phyloP scores from a whole-genome alignment of 768 basidiomycete species.

The Agrocybe praecox region DNA sequence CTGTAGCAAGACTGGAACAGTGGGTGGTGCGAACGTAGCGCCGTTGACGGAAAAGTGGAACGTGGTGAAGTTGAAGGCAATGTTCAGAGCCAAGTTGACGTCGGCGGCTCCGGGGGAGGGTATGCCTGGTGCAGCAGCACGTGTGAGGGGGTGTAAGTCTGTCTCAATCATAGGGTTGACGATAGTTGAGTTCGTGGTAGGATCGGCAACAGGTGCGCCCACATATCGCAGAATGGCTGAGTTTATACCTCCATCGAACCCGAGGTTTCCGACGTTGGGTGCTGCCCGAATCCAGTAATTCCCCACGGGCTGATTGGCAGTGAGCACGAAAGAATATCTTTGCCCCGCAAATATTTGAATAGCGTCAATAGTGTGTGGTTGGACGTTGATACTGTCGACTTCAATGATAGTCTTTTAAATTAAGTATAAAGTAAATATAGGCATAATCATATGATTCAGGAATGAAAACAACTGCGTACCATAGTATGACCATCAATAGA shows the following conservation, averaged over 20 bases:
- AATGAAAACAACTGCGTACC: conserved; percentile 14
- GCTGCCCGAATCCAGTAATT: conserved; percentile 56
- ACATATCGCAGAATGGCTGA: conserved; percentile 52
- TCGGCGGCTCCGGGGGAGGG: conserved; percentile 39
- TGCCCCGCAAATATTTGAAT: conserved; percentile 42
- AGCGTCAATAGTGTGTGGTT: conserved; percentile 43
- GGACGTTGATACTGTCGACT: conserved; percentile 42
- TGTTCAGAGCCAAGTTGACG: conserved; percentile 34
- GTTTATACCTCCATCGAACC: conserved; percentile 31
- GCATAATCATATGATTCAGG: neutral
- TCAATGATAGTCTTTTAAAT: conserved; percentile 35
- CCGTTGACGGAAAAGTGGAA: conserved; percentile 33
- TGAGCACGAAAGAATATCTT: conserved; percentile 36
- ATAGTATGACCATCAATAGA: conserved; percentile 47
- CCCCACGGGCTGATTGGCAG: conserved; percentile 41
- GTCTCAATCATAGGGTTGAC: conserved; percentile 36
- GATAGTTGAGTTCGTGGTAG: conserved; percentile 32
- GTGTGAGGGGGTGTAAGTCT: conserved; percentile 32
- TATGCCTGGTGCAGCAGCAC: conserved; percentile 30
- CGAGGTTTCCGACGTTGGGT: conserved; percentile 19
- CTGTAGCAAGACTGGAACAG: conserved; percentile 47
- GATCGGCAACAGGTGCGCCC: conserved; percentile 39
- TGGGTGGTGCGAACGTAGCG: conserved; percentile 34
- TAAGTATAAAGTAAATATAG: neutral
- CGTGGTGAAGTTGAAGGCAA: conserved; percentile 22